phyloP scores from a whole-genome alignment of 192 early-diverging fungal species.

The Coemansia umbellata region DNA sequence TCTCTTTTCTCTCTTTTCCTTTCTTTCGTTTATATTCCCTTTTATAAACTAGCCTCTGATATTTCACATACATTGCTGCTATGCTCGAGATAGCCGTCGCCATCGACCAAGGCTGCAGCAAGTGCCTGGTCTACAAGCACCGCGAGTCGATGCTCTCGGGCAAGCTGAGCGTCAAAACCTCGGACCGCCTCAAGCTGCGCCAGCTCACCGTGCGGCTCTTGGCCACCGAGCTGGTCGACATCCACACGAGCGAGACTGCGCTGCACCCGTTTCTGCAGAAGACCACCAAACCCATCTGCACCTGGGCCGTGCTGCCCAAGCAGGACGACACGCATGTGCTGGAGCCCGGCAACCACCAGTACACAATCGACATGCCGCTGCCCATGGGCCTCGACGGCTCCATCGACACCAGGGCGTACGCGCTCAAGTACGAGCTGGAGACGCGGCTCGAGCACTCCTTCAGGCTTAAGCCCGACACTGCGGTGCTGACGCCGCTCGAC shows the following conservation, averaged over 20 bases:
- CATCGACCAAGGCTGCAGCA: conserved; percentile 16
- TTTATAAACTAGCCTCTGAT: not conserved
- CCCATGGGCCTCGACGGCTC: conserved; percentile 30
- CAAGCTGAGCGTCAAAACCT: conserved; percentile 18
- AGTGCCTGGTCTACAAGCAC: conserved; percentile 36
- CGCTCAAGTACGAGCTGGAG: conserved; percentile 31
- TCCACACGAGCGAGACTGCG: conserved; percentile 8
- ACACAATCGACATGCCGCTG: conserved; percentile 36
- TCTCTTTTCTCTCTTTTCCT: not conserved
- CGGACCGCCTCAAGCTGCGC: conserved; percentile 31
- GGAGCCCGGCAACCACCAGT: conserved; percentile 28
- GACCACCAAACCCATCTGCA: conserved; percentile 22
- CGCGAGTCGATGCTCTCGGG: conserved; percentile 22
- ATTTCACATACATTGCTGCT: conserved; percentile 1
- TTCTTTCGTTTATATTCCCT: not conserved
- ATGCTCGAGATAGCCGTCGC: conserved; percentile 25
- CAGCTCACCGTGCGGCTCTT: conserved; percentile 33
- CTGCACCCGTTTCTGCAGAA: conserved; percentile 33
- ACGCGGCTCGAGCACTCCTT: conserved; percentile 38
- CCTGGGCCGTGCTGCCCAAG: conserved; percentile 25
- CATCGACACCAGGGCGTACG: conserved; percentile 16
- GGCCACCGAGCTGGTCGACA: conserved; percentile 34
- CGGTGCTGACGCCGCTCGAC: conserved; percentile 3
- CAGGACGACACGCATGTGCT: conserved; percentile 13
- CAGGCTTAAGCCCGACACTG: conserved; percentile 27